These are phyloP conservation scores for Fusarium chaquense DNA, from an alignment of 2,329 filamentous ascomycete species.

Conservation along the genomic window DNA sequence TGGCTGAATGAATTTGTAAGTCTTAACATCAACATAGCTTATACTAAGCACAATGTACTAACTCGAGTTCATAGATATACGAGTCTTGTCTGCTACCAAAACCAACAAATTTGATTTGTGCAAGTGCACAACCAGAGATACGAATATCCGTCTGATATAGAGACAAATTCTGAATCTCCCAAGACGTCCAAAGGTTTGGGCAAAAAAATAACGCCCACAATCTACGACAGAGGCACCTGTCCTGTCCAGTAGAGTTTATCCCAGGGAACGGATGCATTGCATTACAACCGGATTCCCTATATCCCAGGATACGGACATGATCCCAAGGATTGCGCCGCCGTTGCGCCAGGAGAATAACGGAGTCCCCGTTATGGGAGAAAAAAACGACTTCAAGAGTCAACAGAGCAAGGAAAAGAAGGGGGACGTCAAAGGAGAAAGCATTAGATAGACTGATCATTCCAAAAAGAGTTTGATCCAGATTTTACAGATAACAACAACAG, in stretches of 20 bases:
- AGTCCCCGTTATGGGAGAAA: conserved; percentile 24
- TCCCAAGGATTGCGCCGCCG: conserved; percentile 36
- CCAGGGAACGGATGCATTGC: conserved; percentile 32
- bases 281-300: conserved; percentile 39
- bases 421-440: conserved; percentile 18
- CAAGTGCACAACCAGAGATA: conserved; percentile 43
- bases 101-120: conserved; percentile 33
- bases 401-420: conserved; percentile 11
- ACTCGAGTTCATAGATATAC: conserved; percentile 21
- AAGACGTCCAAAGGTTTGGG: conserved; percentile 31
- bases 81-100: conserved; percentile 46
- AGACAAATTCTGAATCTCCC: conserved; percentile 44
- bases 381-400: conserved; percentile 36
- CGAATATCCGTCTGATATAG: conserved; percentile 39
- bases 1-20: conserved; percentile 50
- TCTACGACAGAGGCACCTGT: conserved; percentile 38
- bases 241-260: conserved; percentile 30
- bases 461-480: conserved; percentile 34
- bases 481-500: conserved; percentile 37
- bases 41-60: conserved; percentile 8
- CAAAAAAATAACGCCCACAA: conserved; percentile 29
- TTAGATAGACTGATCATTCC: conserved; percentile 33
- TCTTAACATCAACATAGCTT: not conserved
- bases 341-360: conserved; percentile 33
- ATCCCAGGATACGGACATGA: conserved; percentile 30